A percentile compares a stretch with the other conserved stretches of the same genome.
These are phyloP conservation scores for Paramecium caudatum DNA, from an alignment of 73 alveolate species.

Conservation along the genomic window DNA sequence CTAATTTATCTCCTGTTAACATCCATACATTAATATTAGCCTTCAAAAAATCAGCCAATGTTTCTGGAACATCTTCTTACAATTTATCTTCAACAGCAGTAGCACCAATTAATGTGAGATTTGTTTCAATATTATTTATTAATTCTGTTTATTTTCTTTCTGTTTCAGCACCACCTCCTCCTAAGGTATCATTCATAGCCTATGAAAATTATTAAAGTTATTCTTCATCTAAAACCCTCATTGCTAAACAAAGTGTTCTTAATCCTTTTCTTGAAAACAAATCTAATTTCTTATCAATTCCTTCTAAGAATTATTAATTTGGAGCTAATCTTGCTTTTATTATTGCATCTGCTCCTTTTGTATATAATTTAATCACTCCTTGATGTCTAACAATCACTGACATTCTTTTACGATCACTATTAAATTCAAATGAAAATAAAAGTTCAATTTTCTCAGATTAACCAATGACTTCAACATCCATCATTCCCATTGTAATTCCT, in stretches of 20 bases:
- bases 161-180: constrained; percentile 62
- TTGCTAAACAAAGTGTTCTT: constrained; percentile 89
- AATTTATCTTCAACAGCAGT: constrained; percentile 98
- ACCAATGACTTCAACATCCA: constrained; percentile 73
- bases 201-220: constrained; percentile 79
- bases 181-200: constrained; percentile 65
- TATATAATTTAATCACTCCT: constrained; percentile 59
- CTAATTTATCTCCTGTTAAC: constrained; percentile 99
- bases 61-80: constrained; percentile 96
- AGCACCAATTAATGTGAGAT: constrained; percentile 88
- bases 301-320: constrained; percentile 77
- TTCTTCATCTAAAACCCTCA: constrained; percentile 84
- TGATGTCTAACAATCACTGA: constrained; percentile 85
- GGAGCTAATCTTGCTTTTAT: constrained; percentile 75
- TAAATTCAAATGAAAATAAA: constrained; percentile 90
- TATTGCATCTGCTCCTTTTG: constrained; percentile 88
- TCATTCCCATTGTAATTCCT: constrained; percentile 25
- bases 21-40: constrained; percentile 98
- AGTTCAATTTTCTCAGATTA: constrained; percentile 43
- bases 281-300: constrained; percentile 90
- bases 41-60: constrained; percentile 90
- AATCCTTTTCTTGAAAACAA: constrained; percentile 87
- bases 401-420: constrained; percentile 97
- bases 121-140: constrained; percentile 85
- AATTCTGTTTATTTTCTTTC: constrained; percentile 64